Conservation (phyloP, 441 rosid genomes). For the Syzygium syzygioides region DNA sequence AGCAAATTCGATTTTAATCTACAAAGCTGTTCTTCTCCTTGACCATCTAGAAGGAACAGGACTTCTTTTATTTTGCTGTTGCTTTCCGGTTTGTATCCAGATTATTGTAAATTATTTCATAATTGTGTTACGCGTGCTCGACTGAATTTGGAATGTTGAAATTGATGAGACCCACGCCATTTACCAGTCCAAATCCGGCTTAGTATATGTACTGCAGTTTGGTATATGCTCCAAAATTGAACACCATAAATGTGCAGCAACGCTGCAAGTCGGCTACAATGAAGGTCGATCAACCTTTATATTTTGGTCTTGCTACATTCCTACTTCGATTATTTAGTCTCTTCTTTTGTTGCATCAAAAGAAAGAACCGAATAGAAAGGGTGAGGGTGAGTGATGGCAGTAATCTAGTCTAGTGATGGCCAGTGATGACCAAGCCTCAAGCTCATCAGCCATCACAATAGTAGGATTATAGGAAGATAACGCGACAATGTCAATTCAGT, state of each 20-base stretch:
- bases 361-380: too few relatives aligned
- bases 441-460: too few relatives aligned
- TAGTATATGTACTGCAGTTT: background rate
- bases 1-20: background rate
- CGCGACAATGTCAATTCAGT: background rate
- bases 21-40: background rate
- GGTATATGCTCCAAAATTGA: background rate
- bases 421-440: background rate
- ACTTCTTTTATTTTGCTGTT: background rate
- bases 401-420: background rate
- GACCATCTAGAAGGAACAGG: background rate
- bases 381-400: too few relatives aligned
- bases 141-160: background rate
- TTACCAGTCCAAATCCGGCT: background rate
- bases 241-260: background rate
- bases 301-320: background rate
- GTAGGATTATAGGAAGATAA: background rate
- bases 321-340: background rate
- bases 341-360: too few relatives aligned
- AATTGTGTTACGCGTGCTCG: background rate
- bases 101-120: background rate
- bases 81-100: background rate
- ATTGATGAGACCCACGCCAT: background rate
- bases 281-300: background rate
- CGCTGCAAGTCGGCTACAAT: background rate